Base-by-base conservation (phyloP, 768 basidiomycete genomes). In the Mycena latifolia region DNA sequence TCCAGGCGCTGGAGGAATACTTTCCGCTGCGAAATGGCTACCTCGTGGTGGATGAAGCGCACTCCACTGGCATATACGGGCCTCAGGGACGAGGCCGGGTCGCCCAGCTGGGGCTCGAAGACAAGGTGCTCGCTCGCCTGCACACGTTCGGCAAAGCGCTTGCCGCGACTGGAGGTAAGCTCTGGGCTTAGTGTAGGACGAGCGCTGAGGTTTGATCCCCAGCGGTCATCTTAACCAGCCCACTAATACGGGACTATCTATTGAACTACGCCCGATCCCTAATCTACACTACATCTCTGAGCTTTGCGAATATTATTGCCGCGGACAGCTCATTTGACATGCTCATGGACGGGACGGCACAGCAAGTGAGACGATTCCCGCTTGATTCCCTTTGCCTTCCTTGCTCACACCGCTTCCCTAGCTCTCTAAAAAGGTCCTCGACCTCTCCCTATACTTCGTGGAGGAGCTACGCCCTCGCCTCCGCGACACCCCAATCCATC, bases 101-200 rank as follows among this genome's bases (percentile, higher is more conserved):
- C 5, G 86, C 86, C 4, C 77, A 86, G 56, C 77, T 94, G 15
- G 93, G 92, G 0, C 77, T 96, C 41, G 91, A 93, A 73, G 75
- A 85, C 15, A 85, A 88, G 61, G 89, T 98, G 15, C 80, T 93
- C 12, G 91, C 90, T 20, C 81, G 96, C 47, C 79, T 98, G 45
- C 92, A 94, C 75, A 99, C 96, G 0, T 98, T 98, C 77, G 96
- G 96, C 2, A 98, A 99, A 77, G 95, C 93, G 0, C 79, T 97
- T 45, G 94, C 90, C 17, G 89, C 89, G 5, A 90, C 89, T 0
- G 96, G 96, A 72, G 95, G 96, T 95, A 63, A 68, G 92, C 82
- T 33, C 28, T 51, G 53, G 11, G 18, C 17, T 35, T 56, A 53
- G 31, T 9, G 33, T 14, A 14, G 14, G 33, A 27, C 15, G 37